Conservation (phyloP, 2,329 filamentous ascomycete genomes). For the Trichoderma pleuroti region DNA sequence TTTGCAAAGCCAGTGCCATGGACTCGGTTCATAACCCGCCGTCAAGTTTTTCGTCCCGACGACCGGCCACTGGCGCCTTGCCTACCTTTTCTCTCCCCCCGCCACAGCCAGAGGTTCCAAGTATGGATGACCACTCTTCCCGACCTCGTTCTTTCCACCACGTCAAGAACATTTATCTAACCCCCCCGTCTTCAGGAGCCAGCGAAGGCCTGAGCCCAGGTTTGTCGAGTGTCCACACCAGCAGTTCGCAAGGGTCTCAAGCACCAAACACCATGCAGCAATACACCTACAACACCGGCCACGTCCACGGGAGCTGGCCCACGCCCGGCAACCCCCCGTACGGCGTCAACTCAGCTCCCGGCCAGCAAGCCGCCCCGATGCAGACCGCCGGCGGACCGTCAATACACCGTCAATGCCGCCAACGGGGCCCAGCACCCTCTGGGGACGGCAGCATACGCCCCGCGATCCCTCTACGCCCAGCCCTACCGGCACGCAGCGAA, state of each 20-base stretch:
- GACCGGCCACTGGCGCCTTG: conserved; percentile 33
- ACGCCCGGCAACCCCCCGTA: conserved; percentile 49
- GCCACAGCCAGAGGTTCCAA: conserved; percentile 36
- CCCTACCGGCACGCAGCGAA: conserved; percentile 38
- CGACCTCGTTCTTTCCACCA: conserved; percentile 28
- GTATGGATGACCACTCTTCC: conserved; percentile 29
- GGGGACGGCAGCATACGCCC: conserved; percentile 29
- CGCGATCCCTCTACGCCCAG: conserved; percentile 45
- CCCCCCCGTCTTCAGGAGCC: conserved; percentile 42
- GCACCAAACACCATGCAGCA: conserved; percentile 43
- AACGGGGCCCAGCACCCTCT: conserved; percentile 31
- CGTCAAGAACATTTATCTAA: conserved; percentile 21
- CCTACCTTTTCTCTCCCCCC: conserved; percentile 37
- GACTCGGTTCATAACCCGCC: conserved; percentile 23
- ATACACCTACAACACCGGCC: conserved; percentile 47
- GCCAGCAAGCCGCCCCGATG: conserved; percentile 30
- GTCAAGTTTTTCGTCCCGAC: conserved; percentile 34
- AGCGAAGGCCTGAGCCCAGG: conserved; percentile 60
- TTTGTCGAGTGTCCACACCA: conserved; percentile 59
- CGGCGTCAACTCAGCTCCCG: conserved; percentile 48
- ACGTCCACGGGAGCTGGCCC: conserved; percentile 58
- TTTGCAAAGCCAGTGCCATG: conserved; percentile 23
- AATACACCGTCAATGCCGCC: conserved; percentile 52
- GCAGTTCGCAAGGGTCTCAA: conserved; percentile 56
- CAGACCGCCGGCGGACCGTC: conserved; percentile 30